Conservation (phyloP, 257 asterid genomes). For the Solanum chmielewskii region DNA sequence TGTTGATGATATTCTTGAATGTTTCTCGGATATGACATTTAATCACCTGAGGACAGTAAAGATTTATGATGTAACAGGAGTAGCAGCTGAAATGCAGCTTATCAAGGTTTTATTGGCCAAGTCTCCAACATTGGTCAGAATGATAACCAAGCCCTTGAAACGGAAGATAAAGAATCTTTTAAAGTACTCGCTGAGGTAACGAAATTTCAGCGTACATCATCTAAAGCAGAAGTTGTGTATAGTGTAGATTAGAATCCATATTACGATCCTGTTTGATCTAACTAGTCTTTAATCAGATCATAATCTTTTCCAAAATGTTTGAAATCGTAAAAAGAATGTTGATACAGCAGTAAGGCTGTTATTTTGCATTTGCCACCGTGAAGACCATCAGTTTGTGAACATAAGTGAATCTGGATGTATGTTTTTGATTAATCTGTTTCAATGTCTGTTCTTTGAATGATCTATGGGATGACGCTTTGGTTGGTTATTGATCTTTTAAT, state of each 20-base stretch:
- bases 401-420: neutral
- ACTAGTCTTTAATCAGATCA: neutral
- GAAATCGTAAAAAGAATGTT: neutral
- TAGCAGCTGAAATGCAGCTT: neutral
- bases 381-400: neutral
- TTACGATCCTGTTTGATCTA: neutral
- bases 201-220: neutral
- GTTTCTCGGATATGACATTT: neutral
- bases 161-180: neutral
- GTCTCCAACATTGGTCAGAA: neutral
- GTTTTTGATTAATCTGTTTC: neutral
- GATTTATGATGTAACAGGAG: neutral
- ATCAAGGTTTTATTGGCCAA: neutral
- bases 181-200: neutral
- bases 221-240: neutral
- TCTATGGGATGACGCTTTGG: neutral
- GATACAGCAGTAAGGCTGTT: neutral
- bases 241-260: neutral
- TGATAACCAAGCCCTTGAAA: neutral
- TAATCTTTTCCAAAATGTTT: neutral
- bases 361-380: neutral
- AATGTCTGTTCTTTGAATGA: neutral
- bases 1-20: neutral
- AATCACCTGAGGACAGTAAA: neutral
- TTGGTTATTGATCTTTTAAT: neutral